Percentiles rank a stretch among this genome's conserved stretches.
phyloP scores from a whole-genome alignment of 306 rosid genomes.

The Cucurbita pepo region DNA sequence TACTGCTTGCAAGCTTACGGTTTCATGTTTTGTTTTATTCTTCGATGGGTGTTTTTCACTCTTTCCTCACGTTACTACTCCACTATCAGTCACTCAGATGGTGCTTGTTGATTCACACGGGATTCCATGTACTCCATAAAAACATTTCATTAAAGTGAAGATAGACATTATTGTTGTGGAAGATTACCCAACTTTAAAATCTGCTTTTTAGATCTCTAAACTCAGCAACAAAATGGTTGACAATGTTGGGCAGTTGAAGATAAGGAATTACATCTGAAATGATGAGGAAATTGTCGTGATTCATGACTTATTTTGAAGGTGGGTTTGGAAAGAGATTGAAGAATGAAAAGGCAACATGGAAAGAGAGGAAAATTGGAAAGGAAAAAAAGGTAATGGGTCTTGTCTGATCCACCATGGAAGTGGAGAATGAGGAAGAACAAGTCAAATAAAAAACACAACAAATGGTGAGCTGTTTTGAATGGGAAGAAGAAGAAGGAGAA shows the following conservation, averaged over 20 bases:
- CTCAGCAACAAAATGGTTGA: no score
- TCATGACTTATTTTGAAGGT: background rate
- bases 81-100: no score
- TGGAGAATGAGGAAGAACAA: background rate
- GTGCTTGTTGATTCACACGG: no score
- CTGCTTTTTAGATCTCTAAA: background rate
- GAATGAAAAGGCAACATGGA: background rate
- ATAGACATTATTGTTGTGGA: background rate
- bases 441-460: background rate
- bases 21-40: no score
- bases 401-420: background rate
- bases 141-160: background rate
- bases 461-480: background rate
- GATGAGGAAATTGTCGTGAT: background rate
- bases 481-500: background rate
- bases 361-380: no score
- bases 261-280: background rate
- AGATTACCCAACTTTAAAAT: constrained; percentile 2
- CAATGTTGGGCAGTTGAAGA: no score
- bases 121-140: background rate
- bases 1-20: no score
- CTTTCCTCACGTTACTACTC: no score
- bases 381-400: background rate
- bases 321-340: background rate
- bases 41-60: no score